These are phyloP conservation scores for Heliamphora pulchella DNA, from an alignment of 179 eudicot species.

Conservation along the genomic window DNA sequence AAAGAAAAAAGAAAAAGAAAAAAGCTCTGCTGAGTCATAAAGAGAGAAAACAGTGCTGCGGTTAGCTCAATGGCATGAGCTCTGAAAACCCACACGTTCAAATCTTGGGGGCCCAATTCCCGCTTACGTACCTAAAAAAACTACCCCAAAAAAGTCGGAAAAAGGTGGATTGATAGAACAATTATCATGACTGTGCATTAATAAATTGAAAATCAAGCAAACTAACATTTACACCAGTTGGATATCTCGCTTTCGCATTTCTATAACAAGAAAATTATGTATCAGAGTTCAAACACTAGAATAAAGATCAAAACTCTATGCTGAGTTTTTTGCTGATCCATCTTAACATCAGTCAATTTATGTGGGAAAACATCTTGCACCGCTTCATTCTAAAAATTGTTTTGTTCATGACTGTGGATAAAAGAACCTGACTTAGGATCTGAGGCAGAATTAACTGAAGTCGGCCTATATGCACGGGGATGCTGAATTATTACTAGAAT, in stretches of 20 bases:
- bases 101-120: too few species aligned
- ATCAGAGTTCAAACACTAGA: background rate
- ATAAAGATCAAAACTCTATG: background rate
- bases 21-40: too few species aligned
- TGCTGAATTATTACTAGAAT: conserved; percentile 70
- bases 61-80: too few species aligned
- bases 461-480: conserved; percentile 33
- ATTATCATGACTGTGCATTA: too few species aligned
- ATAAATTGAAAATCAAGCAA: background rate
- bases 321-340: background rate
- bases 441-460: background rate
- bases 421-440: conserved; percentile 1
- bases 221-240: conserved; percentile 1
- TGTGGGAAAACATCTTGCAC: background rate
- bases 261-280: background rate
- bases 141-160: too few species aligned
- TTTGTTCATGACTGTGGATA: background rate
- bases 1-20: too few species aligned
- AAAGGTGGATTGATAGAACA: too few species aligned
- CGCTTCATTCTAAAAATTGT: background rate
- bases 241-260: background rate
- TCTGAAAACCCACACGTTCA: too few species aligned
- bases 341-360: background rate
- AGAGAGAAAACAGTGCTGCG: too few species aligned
- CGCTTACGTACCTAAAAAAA: too few species aligned